Base-by-base conservation (phyloP, 2,329 filamentous ascomycete species). In the Talaromyces islandicus region DNA sequence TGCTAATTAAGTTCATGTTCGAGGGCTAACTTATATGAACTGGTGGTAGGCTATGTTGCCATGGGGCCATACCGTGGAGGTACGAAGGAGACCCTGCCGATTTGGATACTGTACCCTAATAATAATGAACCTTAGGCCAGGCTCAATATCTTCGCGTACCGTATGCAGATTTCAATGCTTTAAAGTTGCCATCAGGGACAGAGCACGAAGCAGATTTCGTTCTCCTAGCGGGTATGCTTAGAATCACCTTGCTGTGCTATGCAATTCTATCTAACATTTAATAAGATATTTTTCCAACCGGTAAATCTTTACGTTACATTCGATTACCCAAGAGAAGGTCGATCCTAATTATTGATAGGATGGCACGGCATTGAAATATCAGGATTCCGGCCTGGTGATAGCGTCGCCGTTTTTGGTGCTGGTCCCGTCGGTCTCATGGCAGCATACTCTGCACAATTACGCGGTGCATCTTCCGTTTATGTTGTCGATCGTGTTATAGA, bases 391-490 rank as follows among this genome's bases (percentile, higher is more conserved):
- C 64, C 76, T 0, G 77, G 77, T 12, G 85, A 88, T 65, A 80
- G 76, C 14, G 79, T 88, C 1, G 85, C 84, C 0, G 80, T 88
- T 2, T 88, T 87, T 60, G 86, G 85, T 0, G 84, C 82, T 1
- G 84, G 85, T 0, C 85, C 86, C 0, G 84, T 88, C 1, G 86
- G 86, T 1, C 70, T 88, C 2, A 86, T 88, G 81, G 83, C 85
- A 5, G 85, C 85, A 1, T 88, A 88, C 71, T 85, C 81, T 0
- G 86, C 81, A 0, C 71, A 82, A 0, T 71, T 88, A 3, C 78
- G 85, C 1, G 86, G 85, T 1, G 86, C 86, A 1, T 83, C 79
- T 10, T 78, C 75, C 7, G 83, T 88, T 0, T 88, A 77, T 60
- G 81, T 85, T 0, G 81, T 89, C 3, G 86, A 89, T 63, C 79